These are phyloP conservation scores for Suillus sp. DNA, from an alignment of 768 basidiomycete species.

Conservation along the genomic window DNA sequence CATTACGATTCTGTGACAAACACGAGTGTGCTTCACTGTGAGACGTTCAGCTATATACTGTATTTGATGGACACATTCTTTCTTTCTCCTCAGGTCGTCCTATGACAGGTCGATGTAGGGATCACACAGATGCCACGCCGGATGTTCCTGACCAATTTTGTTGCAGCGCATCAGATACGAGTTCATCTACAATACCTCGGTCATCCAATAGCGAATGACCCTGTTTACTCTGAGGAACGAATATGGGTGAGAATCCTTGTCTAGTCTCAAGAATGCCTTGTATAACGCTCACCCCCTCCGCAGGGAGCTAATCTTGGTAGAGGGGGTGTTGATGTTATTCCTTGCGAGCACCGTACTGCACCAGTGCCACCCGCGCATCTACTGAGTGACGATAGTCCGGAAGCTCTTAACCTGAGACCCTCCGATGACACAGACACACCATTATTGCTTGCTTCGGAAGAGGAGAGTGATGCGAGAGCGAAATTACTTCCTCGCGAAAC, in stretches of 20 bases:
- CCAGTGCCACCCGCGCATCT: constrained; percentile 53
- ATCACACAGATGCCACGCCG: background rate
- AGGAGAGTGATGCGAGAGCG: constrained; percentile 14
- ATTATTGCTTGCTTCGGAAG: background rate
- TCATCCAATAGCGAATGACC: constrained; percentile 92
- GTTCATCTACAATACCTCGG: constrained; percentile 97
- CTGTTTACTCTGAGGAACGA: constrained; percentile 79
- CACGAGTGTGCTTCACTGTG: constrained; percentile 88
- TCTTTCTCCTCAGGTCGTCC: constrained; percentile 62
- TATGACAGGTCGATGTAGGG: constrained; percentile 88
- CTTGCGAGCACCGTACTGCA: constrained; percentile 64
- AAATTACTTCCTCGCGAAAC: constrained; percentile 80
- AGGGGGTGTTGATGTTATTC: constrained; percentile 78
- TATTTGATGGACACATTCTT: constrained; percentile 11
- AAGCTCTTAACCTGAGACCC: constrained; percentile 35
- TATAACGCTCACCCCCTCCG: background rate
- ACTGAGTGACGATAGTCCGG: constrained; percentile 45
- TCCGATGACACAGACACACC: background rate
- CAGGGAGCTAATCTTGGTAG: constrained; percentile 75
- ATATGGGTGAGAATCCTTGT: constrained; percentile 63
- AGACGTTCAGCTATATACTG: constrained; percentile 9
- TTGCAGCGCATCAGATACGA: constrained; percentile 90
- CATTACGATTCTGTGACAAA: constrained; percentile 79
- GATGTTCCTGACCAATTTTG: constrained; percentile 11
- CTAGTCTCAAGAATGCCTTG: background rate